Percentiles rank a stretch among this genome's conserved stretches.
phyloP scores from a whole-genome alignment of 768 basidiomycete genomes.

The Amanita subjunquillea region DNA sequence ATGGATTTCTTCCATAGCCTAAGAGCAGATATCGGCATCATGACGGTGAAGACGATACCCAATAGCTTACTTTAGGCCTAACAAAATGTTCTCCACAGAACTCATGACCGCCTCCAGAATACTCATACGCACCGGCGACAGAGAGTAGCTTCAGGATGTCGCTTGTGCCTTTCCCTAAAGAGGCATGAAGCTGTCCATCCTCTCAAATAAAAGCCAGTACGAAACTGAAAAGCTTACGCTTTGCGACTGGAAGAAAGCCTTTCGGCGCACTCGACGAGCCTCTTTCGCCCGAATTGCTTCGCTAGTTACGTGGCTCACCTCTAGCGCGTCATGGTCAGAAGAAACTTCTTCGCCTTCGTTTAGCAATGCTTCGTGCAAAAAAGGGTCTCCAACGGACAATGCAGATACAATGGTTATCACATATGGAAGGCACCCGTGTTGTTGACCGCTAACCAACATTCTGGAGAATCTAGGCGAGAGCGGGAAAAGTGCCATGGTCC shows the following conservation, averaged over 20 bases:
- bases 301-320: slow-evolving; percentile 33
- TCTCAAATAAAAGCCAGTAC: slow-evolving; percentile 2
- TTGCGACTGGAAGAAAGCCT: slow-evolving; percentile 77
- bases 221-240: slow-evolving; percentile 32
- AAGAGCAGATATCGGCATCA: not conserved
- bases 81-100: slow-evolving; percentile 92
- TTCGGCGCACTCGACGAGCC: slow-evolving; percentile 46
- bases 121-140: slow-evolving; percentile 96
- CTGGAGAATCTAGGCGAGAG: slow-evolving; percentile 91
- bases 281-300: slow-evolving; percentile 45
- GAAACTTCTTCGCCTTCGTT: slow-evolving; percentile 29
- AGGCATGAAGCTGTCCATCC: slow-evolving; percentile 51
- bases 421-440: slow-evolving; percentile 75
- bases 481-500: slow-evolving; percentile 88
- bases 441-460: slow-evolving; percentile 91
- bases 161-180: slow-evolving; percentile 71
- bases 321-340: slow-evolving; percentile 24
- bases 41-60: not conserved
- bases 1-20: slow-evolving; percentile 98
- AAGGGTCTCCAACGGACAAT: slow-evolving; percentile 92
- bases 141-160: slow-evolving; percentile 85
- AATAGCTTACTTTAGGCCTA: slow-evolving; percentile 58
- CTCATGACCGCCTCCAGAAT: slow-evolving; percentile 63
- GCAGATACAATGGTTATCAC: slow-evolving; percentile 86
- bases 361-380: slow-evolving; percentile 65